Evolutionary conservation across 345 rosid species (phyloP).

Genomic region (Excoecaria cochinchinensis): DNA sequence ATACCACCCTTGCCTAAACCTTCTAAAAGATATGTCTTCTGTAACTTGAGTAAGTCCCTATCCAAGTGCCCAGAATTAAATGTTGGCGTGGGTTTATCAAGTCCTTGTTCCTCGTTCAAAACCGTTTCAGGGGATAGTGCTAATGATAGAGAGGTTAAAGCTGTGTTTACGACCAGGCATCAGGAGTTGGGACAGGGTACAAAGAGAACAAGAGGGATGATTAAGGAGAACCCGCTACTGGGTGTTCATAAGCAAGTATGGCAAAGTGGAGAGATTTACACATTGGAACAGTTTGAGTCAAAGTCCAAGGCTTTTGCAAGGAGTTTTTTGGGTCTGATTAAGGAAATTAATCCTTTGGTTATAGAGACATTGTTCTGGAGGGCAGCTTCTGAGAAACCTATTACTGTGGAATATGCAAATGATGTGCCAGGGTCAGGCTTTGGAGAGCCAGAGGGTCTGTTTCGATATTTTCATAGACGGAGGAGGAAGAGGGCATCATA

Average conservation of each 20-base stretch:
- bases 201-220: slow-evolving; percentile 54
- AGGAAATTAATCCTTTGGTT: slow-evolving; percentile 71
- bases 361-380: slow-evolving; percentile 93
- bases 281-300: slow-evolving; percentile 89
- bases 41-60: slow-evolving; percentile 80
- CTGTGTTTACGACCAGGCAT: slow-evolving; percentile 91
- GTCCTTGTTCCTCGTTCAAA: slow-evolving; percentile 27
- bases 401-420: slow-evolving; percentile 94
- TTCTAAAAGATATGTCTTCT: slow-evolving; percentile 72
- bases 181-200: slow-evolving; percentile 84
- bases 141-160: slow-evolving; percentile 54
- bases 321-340: slow-evolving; percentile 57
- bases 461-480: slow-evolving; percentile 55
- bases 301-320: slow-evolving; percentile 78
- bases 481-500: slow-evolving; percentile 67
- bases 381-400: slow-evolving; percentile 79
- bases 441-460: slow-evolving; percentile 74
- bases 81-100: slow-evolving; percentile 39
- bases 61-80: slow-evolving; percentile 73
- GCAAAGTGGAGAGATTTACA: slow-evolving; percentile 95
- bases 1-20: slow-evolving; percentile 95
- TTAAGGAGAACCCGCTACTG: slow-evolving; percentile 34
- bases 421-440: slow-evolving; percentile 98
- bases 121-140: slow-evolving; percentile 26
- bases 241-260: slow-evolving; percentile 87